Percentiles rank a stretch among this genome's conserved stretches.
Evolutionary conservation across 1,139 yeast genomes (phyloP).

Genomic region (Kodamaea sp.): DNA sequence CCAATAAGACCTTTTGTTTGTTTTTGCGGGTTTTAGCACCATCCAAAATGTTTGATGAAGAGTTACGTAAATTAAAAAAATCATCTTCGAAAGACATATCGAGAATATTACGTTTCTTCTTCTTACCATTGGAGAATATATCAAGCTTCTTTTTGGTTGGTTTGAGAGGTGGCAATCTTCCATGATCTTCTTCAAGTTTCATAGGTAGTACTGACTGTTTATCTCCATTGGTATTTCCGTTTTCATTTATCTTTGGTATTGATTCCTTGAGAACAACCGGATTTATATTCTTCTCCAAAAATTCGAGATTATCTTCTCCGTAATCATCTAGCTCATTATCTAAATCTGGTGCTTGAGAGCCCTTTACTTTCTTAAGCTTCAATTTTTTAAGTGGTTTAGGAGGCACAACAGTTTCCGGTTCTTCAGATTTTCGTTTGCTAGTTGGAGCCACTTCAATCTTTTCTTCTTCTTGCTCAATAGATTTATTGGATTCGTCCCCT

Average conservation of each 20-base stretch:
- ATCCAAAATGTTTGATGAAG: background rate
- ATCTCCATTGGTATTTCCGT: background rate
- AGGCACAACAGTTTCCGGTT: background rate
- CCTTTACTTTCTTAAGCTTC: conserved; percentile 13
- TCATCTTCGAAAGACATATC: conserved; percentile 18
- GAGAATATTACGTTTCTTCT: conserved; percentile 12
- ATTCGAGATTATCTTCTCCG: conserved; percentile 30
- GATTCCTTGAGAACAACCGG: conserved; percentile 5
- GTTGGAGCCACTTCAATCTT: conserved; percentile 1
- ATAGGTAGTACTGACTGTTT: conserved; percentile 6
- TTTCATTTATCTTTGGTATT: background rate
- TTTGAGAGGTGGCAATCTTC: conserved; percentile 1
- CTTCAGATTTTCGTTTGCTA: conserved; percentile 1
- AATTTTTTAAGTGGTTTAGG: conserved; percentile 15
- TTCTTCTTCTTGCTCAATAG: conserved; percentile 1
- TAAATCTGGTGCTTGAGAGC: conserved; percentile 4
- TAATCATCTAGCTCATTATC: conserved; percentile 37
- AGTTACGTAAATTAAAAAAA: conserved; percentile 6
- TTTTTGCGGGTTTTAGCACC: background rate
- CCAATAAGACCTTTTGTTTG: no score
- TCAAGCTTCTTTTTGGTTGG: conserved; percentile 1
- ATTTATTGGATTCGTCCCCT: conserved; percentile 3
- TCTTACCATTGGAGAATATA: conserved; percentile 1
- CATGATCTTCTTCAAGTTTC: conserved; percentile 9
- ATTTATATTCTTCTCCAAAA: conserved; percentile 21